phyloP scores from a whole-genome alignment of 495 filamentous ascomycete species.

The Xanthoparmelia taractica region DNA sequence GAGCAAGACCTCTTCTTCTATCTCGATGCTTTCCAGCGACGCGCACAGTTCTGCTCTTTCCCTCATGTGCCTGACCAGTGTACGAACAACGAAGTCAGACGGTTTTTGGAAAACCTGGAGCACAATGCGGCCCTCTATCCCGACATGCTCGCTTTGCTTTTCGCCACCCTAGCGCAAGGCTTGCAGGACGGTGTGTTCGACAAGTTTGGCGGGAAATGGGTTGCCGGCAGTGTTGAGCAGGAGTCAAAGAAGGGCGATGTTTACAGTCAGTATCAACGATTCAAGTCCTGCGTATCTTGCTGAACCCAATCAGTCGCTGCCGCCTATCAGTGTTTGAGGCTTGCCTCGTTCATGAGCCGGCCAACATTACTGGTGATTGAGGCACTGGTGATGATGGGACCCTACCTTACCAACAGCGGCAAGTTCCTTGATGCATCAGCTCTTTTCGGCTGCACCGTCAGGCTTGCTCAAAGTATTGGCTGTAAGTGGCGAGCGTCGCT shows the following conservation, averaged over 20 bases:
- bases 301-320: conserved; percentile 24
- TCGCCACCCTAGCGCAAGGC: conserved; percentile 39
- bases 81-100: conserved; percentile 35
- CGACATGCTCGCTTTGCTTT: conserved; percentile 43
- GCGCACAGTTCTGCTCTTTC: conserved; percentile 37
- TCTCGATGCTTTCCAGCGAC: conserved; percentile 37
- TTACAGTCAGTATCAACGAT: conserved; percentile 30
- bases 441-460: conserved; percentile 38
- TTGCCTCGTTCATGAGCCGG: conserved; percentile 43
- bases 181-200: conserved; percentile 39
- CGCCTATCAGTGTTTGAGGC: conserved; percentile 31
- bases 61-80: conserved; percentile 39
- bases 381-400: conserved; percentile 39
- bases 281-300: neutral
- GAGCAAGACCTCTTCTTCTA: conserved; percentile 32
- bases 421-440: conserved; percentile 46
- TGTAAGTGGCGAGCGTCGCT: conserved; percentile 19
- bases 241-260: conserved; percentile 34
- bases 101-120: conserved; percentile 35
- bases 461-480: conserved; percentile 42
- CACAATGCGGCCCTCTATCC: conserved; percentile 36
- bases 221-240: conserved; percentile 31
- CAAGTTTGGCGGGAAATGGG: conserved; percentile 36
- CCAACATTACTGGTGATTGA: conserved; percentile 39
- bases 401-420: conserved; percentile 42